These are phyloP conservation scores for Sarocladiaceae sp. DNA, from an alignment of 2,329 filamentous ascomycete genomes.

Conservation along the genomic window DNA sequence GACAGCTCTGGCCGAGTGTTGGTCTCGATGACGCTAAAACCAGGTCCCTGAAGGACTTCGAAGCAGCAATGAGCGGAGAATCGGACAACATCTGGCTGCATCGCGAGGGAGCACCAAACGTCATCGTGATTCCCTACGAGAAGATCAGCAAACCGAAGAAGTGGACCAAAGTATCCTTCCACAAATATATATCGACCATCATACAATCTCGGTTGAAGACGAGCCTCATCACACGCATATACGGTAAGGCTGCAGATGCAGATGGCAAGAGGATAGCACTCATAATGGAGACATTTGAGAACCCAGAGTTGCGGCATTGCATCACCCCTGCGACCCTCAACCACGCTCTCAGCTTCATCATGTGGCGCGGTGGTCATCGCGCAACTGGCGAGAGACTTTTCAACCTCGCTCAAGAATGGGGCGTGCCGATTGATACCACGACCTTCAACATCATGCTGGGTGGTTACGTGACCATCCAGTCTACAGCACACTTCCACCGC, in stretches of 20 bases:
- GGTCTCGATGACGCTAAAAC: not conserved
- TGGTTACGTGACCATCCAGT: conserved; percentile 32
- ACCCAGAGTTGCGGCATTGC: conserved; percentile 25
- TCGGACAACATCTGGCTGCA: conserved; percentile 29
- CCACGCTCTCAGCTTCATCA: conserved; percentile 37
- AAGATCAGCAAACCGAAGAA: conserved; percentile 31
- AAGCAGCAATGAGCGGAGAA: not conserved
- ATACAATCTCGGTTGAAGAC: conserved; percentile 31
- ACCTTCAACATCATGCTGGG: conserved; percentile 45
- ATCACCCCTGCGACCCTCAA: conserved; percentile 38
- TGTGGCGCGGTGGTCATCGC: conserved; percentile 28
- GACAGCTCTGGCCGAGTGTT: conserved; percentile 32
- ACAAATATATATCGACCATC: conserved; percentile 38
- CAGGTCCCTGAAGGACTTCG: not conserved
- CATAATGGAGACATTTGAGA: conserved; percentile 34
- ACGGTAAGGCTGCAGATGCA: conserved; percentile 28
- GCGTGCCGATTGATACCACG: conserved; percentile 39
- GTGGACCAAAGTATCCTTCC: conserved; percentile 39
- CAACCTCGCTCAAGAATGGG: conserved; percentile 28
- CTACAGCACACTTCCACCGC: conserved; percentile 36
- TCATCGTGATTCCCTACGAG: conserved; percentile 29
- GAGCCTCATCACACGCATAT: conserved; percentile 28
- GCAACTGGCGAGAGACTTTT: conserved; percentile 32
- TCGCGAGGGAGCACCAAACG: not conserved
- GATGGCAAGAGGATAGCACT: conserved; percentile 33